These are phyloP conservation scores for Chalaropsis ovoidea DNA, from an alignment of 2,329 filamentous ascomycete genomes.

Conservation along the genomic window DNA sequence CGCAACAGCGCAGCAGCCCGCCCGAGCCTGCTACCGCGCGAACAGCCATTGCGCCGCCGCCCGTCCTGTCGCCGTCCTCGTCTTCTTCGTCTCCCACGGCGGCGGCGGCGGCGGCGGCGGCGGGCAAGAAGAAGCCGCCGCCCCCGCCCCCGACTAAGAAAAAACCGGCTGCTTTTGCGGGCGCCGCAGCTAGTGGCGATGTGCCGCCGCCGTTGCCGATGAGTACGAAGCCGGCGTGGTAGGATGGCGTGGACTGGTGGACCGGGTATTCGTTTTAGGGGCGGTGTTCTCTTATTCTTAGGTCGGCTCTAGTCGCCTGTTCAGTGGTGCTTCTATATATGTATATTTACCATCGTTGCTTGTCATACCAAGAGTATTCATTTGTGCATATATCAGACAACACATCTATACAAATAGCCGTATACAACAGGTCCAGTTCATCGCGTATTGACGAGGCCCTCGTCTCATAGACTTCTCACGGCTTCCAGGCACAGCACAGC, in stretches of 20 bases:
- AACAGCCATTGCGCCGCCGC: slow-evolving; percentile 6
- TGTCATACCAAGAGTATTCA: no score
- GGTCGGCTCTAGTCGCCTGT: not conserved
- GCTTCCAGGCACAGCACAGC: no score
- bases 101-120: slow-evolving; percentile 21
- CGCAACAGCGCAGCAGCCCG: not conserved
- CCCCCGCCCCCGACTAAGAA: slow-evolving; percentile 45
- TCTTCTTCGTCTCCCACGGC: not conserved
- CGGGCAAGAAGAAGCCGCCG: slow-evolving; percentile 45
- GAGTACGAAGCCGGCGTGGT: slow-evolving; percentile 38
- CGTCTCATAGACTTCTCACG: not conserved
- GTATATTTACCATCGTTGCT: not conserved
- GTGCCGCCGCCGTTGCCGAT: slow-evolving; percentile 45
- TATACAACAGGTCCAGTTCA: no score
- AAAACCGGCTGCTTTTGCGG: slow-evolving; percentile 35
- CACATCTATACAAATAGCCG: not conserved
- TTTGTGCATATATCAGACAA: not conserved
- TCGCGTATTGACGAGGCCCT: not conserved
- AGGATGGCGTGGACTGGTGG: not conserved
- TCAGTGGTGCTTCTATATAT: not conserved
- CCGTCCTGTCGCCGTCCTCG: not conserved
- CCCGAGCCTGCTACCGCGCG: not conserved
- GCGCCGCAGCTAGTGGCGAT: slow-evolving; percentile 26
- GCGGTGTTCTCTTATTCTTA: not conserved
- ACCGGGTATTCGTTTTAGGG: not conserved